Percentiles rank a stretch among this genome's conserved stretches.
These are phyloP conservation scores for Tylopilus sp. DNA, from an alignment of 1,284 basidiomycete species.

Conservation along the genomic window DNA sequence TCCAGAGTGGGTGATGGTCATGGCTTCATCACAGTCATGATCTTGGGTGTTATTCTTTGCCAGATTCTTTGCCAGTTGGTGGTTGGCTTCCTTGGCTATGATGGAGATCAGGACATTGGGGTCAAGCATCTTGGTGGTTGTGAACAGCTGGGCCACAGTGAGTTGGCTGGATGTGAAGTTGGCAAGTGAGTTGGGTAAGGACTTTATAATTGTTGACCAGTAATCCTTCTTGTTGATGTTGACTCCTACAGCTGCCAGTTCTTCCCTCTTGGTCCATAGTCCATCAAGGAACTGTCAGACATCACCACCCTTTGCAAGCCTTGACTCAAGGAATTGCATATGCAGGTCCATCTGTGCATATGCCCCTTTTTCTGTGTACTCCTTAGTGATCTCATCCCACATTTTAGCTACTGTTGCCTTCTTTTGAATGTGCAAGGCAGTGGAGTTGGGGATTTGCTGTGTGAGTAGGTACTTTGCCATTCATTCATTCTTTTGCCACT, in stretches of 20 bases:
- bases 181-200: background rate
- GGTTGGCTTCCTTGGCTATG: background rate
- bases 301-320: background rate
- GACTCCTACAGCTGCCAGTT: background rate
- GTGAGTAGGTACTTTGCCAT: background rate
- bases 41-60: background rate
- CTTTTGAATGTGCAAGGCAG: background rate
- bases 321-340: background rate
- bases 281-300: background rate
- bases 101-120: background rate
- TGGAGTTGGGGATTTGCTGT: background rate
- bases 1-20: background rate
- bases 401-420: background rate
- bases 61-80: background rate
- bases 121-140: background rate
- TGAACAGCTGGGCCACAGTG: background rate
- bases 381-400: background rate
- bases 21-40: background rate
- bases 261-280: background rate
- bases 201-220: background rate
- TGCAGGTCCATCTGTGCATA: slow-evolving; percentile 3
- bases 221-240: background rate
- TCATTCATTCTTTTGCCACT: background rate
- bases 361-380: background rate
- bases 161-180: slow-evolving; percentile 1